Percentiles rank a stretch among this genome's conserved stretches.
Evolutionary conservation across 306 rosid genomes (phyloP).

Genomic region (Cucumis hystrix): DNA sequence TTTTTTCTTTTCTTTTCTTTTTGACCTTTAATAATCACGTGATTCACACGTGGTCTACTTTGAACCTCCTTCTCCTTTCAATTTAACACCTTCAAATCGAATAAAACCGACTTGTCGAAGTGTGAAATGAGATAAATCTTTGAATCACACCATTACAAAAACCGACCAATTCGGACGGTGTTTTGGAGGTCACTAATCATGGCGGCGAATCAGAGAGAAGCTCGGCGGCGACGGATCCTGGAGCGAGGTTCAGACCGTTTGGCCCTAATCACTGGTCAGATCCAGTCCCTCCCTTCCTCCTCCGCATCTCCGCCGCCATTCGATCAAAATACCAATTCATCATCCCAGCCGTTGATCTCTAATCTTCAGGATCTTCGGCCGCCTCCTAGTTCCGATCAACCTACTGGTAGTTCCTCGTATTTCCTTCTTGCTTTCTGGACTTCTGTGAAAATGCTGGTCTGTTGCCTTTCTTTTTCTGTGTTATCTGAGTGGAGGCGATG

Average conservation of each 20-base stretch:
- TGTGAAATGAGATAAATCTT: background rate
- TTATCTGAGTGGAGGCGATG: background rate
- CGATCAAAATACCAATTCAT: background rate
- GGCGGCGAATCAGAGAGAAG: slow-evolving; percentile 52
- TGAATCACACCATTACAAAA: background rate
- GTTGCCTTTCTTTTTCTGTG: background rate
- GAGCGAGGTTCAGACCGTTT: slow-evolving; percentile 69
- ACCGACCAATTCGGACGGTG: background rate
- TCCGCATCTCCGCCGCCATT: slow-evolving; percentile 4
- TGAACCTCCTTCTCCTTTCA: background rate
- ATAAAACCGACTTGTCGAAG: background rate
- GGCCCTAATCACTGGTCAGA: slow-evolving; percentile 58
- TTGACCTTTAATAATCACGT: background rate
- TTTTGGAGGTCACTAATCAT: slow-evolving; percentile 4
- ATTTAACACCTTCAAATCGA: background rate
- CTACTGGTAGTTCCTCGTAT: slow-evolving; percentile 21
- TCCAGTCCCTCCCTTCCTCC: slow-evolving; percentile 22
- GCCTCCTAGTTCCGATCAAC: slow-evolving; percentile 6
- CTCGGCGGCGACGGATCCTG: slow-evolving; percentile 50
- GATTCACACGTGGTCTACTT: background rate
- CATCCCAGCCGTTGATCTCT: slow-evolving; percentile 18
- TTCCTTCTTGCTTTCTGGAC: background rate
- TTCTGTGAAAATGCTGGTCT: background rate
- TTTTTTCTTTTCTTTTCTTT: background rate
- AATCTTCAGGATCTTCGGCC: slow-evolving; percentile 10